Percentiles rank a stretch among this genome's conserved stretches.
phyloP scores from a whole-genome alignment of 176 grass and related monocot species.

The Oryza coarctata region DNA sequence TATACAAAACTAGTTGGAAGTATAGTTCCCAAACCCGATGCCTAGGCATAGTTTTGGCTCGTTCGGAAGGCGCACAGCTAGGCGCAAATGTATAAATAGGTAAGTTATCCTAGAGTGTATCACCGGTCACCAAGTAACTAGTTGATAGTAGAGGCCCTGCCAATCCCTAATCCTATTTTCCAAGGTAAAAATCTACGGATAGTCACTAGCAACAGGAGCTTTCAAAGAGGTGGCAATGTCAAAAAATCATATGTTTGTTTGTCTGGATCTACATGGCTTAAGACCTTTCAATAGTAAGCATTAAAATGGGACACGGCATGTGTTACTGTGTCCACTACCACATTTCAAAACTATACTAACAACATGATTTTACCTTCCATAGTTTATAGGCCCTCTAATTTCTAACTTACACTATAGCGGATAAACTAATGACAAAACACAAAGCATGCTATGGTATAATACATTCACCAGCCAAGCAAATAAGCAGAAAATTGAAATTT shows the following conservation, averaged over 20 bases:
- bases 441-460: neutral
- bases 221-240: neutral
- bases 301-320: neutral
- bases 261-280: neutral
- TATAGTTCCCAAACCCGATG: too few relatives aligned
- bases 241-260: neutral
- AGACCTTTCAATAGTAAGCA: neutral
- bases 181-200: too few relatives aligned
- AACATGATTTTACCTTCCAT: neutral
- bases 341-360: neutral
- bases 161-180: too few relatives aligned
- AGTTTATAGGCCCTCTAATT: neutral
- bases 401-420: neutral
- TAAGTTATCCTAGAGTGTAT: too few relatives aligned
- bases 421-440: neutral
- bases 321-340: neutral
- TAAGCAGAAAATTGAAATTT: neutral
- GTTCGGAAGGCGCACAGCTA: too few relatives aligned
- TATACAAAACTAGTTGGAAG: too few relatives aligned
- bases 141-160: too few relatives aligned
- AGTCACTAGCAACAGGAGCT: too few relatives aligned
- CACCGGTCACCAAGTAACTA: too few relatives aligned
- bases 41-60: too few relatives aligned
- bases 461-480: neutral
- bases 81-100: too few relatives aligned